phyloP scores from a whole-genome alignment of 352 stramenopile species.

The Pelagophyceae sp. region DNA sequence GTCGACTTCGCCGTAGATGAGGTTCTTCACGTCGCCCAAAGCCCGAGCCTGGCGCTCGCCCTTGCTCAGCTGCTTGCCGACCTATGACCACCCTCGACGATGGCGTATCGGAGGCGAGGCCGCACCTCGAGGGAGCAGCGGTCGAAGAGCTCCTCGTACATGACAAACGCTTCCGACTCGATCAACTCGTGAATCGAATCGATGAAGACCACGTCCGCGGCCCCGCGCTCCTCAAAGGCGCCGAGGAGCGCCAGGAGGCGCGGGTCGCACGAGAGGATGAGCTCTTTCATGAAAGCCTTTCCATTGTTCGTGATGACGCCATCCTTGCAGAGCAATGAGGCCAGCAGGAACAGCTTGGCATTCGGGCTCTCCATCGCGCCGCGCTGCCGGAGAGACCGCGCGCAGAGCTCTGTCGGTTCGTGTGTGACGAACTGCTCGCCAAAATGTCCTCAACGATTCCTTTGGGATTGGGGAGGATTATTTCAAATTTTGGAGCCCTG shows the following conservation, averaged over 20 bases:
- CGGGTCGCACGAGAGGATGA: constrained; percentile 30
- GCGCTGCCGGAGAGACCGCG: not conserved
- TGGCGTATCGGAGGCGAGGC: no score
- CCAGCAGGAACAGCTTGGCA: not conserved
- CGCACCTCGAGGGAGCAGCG: constrained; percentile 37
- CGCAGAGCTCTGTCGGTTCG: no score
- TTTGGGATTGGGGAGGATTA: no score
- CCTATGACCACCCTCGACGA: no score
- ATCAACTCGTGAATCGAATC: constrained; percentile 22
- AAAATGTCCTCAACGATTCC: no score
- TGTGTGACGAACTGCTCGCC: no score
- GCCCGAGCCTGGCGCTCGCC: constrained; percentile 35
- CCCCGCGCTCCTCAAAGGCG: constrained; percentile 22
- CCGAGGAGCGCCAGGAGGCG: constrained; percentile 22
- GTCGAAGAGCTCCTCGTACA: constrained; percentile 42
- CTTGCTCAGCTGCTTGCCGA: constrained; percentile 47
- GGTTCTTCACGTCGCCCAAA: constrained; percentile 25
- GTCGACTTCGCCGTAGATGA: constrained; percentile 45
- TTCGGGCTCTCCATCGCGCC: not conserved
- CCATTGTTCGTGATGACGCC: constrained; percentile 32
- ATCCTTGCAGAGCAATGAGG: constrained; percentile 25
- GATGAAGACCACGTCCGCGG: constrained; percentile 24
- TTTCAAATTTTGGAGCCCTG: no score
- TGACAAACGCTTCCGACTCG: constrained; percentile 26
- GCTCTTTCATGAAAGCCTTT: constrained; percentile 35